Evolutionary conservation across 108 stramenopile genomes (phyloP).

Genomic region (Skeletonema tropicum): DNA sequence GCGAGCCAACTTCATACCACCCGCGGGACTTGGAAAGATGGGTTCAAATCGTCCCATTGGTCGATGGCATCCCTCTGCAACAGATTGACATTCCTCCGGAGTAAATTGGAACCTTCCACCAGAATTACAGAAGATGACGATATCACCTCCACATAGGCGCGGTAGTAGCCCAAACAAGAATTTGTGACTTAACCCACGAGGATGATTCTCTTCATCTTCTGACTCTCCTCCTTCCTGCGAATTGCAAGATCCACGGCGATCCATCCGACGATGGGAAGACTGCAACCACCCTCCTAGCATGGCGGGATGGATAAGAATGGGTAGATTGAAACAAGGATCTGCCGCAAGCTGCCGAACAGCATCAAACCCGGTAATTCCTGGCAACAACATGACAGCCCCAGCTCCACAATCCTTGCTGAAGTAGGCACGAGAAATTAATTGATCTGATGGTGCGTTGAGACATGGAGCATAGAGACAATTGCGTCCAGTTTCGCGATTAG

Average conservation of each 20-base stretch:
- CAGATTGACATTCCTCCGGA: constrained; percentile 13
- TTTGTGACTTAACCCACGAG: constrained; percentile 33
- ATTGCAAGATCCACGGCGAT: neutral
- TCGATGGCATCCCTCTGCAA: constrained; percentile 30
- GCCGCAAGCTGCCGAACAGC: constrained; percentile 20
- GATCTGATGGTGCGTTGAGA: constrained; percentile 28
- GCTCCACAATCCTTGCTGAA: constrained; percentile 32
- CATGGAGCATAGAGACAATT: constrained; percentile 38
- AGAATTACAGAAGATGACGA: constrained; percentile 28
- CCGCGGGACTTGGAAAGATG: constrained; percentile 23
- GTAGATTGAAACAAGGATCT: constrained; percentile 21
- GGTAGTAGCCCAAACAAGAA: constrained; percentile 30
- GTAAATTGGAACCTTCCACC: constrained; percentile 31
- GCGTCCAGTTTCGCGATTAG: constrained; percentile 34
- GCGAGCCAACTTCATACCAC: constrained; percentile 34
- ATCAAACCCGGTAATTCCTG: constrained; percentile 34
- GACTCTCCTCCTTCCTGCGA: neutral
- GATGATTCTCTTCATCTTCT: constrained; percentile 16
- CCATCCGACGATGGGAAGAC: neutral
- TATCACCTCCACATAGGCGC: constrained; percentile 31
- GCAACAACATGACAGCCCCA: constrained; percentile 31
- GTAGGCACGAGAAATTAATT: constrained; percentile 15
- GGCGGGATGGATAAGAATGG: constrained; percentile 35
- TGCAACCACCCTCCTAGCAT: constrained; percentile 38
- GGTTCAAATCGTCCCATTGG: constrained; percentile 33